Conservation (phyloP, 1,284 basidiomycete species). For the Marasmius oreades region DNA sequence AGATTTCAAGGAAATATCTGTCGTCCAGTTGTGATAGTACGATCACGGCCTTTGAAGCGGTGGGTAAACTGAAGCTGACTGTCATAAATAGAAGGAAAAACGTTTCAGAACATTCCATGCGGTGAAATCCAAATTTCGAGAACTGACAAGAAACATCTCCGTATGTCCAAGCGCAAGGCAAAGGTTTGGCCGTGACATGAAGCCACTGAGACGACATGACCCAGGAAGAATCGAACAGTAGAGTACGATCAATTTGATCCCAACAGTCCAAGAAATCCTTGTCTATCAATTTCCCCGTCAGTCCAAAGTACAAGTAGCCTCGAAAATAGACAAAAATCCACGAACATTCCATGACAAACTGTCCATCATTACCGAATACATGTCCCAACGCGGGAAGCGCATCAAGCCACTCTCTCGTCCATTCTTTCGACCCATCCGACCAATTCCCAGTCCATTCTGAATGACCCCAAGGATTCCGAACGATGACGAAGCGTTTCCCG, state of each 20-base stretch:
- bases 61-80: constrained; percentile 42
- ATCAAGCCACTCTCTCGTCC: constrained; percentile 45
- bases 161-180: constrained; percentile 38
- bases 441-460: constrained; percentile 49
- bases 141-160: constrained; percentile 46
- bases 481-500: constrained; percentile 46
- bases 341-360: constrained; percentile 60
- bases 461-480: constrained; percentile 53
- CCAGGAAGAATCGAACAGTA: constrained; percentile 30
- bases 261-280: constrained; percentile 2
- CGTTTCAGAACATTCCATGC: no score
- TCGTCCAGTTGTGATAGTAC: constrained; percentile 47
- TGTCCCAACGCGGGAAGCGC: constrained; percentile 35
- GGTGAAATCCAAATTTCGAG: no score
- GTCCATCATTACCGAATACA: constrained; percentile 45
- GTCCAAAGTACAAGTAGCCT: neutral
- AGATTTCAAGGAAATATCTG: constrained; percentile 38
- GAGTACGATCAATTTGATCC: neutral
- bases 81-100: no score
- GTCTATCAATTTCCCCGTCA: neutral
- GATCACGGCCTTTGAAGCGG: constrained; percentile 36
- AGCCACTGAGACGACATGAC: constrained; percentile 46
- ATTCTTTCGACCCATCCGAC: constrained; percentile 52
- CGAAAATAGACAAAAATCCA: constrained; percentile 20
- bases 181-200: constrained; percentile 30